phyloP scores from a whole-genome alignment of 176 grass and related monocot genomes.

The Oryza meridionalis region DNA sequence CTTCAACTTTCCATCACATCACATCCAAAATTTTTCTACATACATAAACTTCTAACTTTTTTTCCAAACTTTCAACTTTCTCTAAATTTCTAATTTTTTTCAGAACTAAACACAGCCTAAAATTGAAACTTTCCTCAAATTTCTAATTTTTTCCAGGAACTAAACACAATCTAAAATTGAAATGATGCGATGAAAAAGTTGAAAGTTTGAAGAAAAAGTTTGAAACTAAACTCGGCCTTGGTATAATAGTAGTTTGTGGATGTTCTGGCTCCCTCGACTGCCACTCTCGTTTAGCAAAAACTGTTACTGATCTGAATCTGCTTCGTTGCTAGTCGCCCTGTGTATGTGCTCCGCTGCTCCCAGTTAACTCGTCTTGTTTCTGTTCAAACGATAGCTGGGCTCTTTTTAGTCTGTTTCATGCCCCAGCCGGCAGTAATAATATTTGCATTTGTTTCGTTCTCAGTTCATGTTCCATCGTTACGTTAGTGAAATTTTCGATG shows the following conservation, averaged over 20 bases:
- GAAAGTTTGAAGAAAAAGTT: too few relatives aligned
- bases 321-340: neutral
- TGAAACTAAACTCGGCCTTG: too few relatives aligned
- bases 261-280: slow-evolving; percentile 20
- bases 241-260: slow-evolving; percentile 32
- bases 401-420: neutral
- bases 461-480: neutral
- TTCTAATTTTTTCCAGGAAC: too few relatives aligned
- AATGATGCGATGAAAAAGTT: too few relatives aligned
- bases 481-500: neutral
- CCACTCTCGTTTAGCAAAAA: neutral
- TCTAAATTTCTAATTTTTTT: too few relatives aligned
- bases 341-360: neutral
- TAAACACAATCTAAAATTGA: too few relatives aligned
- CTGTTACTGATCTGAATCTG: neutral
- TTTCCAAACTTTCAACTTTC: too few relatives aligned
- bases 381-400: neutral
- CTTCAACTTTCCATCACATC: too few relatives aligned
- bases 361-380: neutral
- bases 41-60: too few relatives aligned
- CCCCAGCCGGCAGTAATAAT: neutral
- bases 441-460: neutral
- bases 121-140: too few relatives aligned
- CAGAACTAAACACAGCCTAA: too few relatives aligned
- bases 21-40: too few relatives aligned